Evolutionary conservation across 2,329 filamentous ascomycete genomes (phyloP), one percentile per base, ranked within the genome.

Genomic region (Pestalotiopsis sp.): DNA sequence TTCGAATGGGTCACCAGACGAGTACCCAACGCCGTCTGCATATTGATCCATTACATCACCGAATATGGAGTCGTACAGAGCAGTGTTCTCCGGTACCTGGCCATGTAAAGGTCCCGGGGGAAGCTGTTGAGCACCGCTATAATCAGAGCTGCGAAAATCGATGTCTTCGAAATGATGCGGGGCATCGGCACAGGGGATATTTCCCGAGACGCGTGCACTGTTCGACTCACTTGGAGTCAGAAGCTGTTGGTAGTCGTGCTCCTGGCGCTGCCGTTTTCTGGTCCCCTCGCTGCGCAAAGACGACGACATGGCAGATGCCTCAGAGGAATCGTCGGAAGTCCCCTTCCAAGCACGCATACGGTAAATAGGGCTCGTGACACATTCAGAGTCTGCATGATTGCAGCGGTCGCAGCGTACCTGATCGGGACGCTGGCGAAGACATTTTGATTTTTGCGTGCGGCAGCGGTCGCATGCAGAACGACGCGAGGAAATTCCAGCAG

Each of bases 381-480:
- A 66, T 9, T 56, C 25, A 39, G 64, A 52, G 17, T 60, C 56
- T 23, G 64, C 64, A 20, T 60, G 56, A 27, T n/a, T 41, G 56
- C 64, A 66, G 31, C 64, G 56, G 56, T 66, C 64, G 36, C 64
- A 66, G 27, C 64, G 64, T 31, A 31, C 52, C 56, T 60, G 64
- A 20, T 66, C 64, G 14, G 31, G 31, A 58, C n/a, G 52, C 36
- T 66, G 38, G 56, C 64, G 64, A 23, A 66, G 56, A 20, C 64
- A 66, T 49, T 56, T 38, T 20, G 57, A 58, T 36, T 66, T 66
- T 38, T 66, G 64, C 52, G 23, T 56, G 20, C 64, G 64, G 52
- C 64, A 66, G 6, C 64, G 64, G 20, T 66, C 64, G 56, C 64
- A 66, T 14, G 64, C 64, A 38, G 64, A 66, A 20, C 64, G 64